Conservation (phyloP, 345 rosid genomes). For the Hibiscus mutabilis region DNA sequence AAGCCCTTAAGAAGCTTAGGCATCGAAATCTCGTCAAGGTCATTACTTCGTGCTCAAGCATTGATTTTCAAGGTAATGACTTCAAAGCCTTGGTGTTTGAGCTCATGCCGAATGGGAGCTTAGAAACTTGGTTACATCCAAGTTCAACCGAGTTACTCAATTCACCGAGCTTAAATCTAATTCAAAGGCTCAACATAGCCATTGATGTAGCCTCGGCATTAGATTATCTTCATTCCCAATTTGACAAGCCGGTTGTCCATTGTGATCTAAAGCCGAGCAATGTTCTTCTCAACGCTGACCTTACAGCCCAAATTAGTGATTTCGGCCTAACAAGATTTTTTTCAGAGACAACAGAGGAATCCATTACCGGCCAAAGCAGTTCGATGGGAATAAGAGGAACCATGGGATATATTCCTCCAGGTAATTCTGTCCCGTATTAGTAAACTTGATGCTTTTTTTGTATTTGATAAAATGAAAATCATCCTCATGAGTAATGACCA, state of each 20-base stretch:
- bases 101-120: constrained; percentile 15
- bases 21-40: constrained; percentile 16
- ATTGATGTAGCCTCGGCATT: constrained; percentile 10
- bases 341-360: background rate
- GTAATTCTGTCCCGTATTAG: background rate
- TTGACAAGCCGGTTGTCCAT: background rate
- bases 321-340: constrained; percentile 3
- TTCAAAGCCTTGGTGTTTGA: constrained; percentile 22
- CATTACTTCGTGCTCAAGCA: constrained; percentile 16
- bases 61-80: constrained; percentile 13
- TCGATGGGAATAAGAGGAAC: constrained; percentile 2
- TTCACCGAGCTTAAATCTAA: background rate
- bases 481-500: background rate
- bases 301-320: background rate
- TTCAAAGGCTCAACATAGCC: constrained; percentile 2
- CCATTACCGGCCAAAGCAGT: background rate
- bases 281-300: background rate
- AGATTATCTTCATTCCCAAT: background rate
- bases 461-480: background rate
- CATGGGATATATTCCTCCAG: constrained; percentile 5
- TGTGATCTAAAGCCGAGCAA: constrained; percentile 8
- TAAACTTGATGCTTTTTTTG: background rate
- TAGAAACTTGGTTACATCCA: constrained; percentile 21
- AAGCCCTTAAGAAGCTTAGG: constrained; percentile 6
- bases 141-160: background rate